Conservation (phyloP, 495 filamentous ascomycete species). For the Neurospora terricola region DNA sequence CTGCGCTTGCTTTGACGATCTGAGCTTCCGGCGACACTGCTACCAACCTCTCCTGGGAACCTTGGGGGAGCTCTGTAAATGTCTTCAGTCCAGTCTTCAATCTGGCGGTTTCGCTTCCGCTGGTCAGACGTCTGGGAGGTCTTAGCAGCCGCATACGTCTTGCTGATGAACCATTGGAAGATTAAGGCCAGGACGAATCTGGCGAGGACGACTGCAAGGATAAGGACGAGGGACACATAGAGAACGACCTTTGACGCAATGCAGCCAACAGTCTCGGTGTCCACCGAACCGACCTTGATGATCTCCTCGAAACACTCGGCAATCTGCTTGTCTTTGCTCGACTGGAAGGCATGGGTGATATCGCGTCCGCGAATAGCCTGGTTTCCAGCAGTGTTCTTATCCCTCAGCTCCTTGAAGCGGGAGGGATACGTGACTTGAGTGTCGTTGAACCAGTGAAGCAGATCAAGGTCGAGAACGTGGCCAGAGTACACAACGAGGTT, state of each 20-base stretch:
- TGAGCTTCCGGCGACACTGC: constrained; percentile 43
- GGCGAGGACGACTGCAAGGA: constrained; percentile 75
- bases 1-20: constrained; percentile 72
- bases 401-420: constrained; percentile 68
- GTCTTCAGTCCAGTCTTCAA: constrained; percentile 97
- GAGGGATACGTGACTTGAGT: constrained; percentile 69
- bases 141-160: constrained; percentile 67
- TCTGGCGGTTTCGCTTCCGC: constrained; percentile 79
- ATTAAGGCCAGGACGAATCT: constrained; percentile 85
- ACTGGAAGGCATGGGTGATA: constrained; percentile 79
- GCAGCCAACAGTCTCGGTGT: constrained; percentile 93
- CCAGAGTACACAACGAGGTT: constrained; percentile 92
- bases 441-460: constrained; percentile 84
- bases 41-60: constrained; percentile 55
- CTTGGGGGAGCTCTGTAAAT: constrained; percentile 86
- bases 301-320: constrained; percentile 84
- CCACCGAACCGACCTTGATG: constrained; percentile 89
- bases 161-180: constrained; percentile 92
- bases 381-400: constrained; percentile 43
- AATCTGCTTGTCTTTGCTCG: constrained; percentile 61
- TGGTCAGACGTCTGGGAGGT: constrained; percentile 60
- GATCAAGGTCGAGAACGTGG: constrained; percentile 84
- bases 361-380: constrained; percentile 73
- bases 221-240: constrained; percentile 87
- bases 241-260: constrained; percentile 97